These are phyloP conservation scores for Pyrenochaeta sp. DNA, from an alignment of 2,329 filamentous ascomycete species.

Conservation along the genomic window DNA sequence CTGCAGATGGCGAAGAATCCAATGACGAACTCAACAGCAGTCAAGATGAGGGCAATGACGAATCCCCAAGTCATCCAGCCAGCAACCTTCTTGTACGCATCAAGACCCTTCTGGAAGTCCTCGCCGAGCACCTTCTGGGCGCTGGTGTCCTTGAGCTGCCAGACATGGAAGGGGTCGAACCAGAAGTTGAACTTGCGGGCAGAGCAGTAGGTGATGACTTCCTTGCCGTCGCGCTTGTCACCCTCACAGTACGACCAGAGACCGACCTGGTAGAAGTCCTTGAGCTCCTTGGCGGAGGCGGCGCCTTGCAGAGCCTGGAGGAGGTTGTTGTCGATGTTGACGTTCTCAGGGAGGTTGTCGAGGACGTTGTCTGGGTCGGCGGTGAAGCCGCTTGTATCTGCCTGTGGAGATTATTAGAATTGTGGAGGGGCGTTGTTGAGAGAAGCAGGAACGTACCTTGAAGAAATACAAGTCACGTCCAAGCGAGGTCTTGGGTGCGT, in stretches of 20 bases:
- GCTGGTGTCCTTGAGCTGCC: constrained; percentile 64
- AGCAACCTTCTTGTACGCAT: constrained; percentile 74
- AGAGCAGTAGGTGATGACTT: constrained; percentile 68
- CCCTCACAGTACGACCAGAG: constrained; percentile 88
- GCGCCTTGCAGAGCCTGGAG: constrained; percentile 49
- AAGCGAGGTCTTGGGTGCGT: constrained; percentile 47
- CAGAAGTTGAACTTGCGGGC: constrained; percentile 78
- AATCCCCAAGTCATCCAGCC: constrained; percentile 88
- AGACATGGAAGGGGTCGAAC: constrained; percentile 72
- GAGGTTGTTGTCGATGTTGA: constrained; percentile 48
- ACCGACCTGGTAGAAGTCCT: constrained; percentile 79
- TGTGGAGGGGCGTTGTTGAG: constrained; percentile 42
- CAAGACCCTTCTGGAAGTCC: constrained; percentile 70
- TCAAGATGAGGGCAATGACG: constrained; percentile 73
- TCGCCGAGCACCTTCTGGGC: constrained; percentile 66
- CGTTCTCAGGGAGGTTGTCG: constrained; percentile 32
- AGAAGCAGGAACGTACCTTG: constrained; percentile 56
- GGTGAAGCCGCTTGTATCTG: constrained; percentile 60
- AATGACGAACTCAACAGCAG: constrained; percentile 74
- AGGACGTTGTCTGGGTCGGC: constrained; percentile 53
- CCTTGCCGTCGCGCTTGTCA: constrained; percentile 57
- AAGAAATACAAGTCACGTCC: constrained; percentile 64
- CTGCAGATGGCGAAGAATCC: constrained; percentile 86
- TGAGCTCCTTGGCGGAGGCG: constrained; percentile 59
- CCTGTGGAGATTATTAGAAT: constrained; percentile 33